phyloP scores from a whole-genome alignment of 2,329 filamentous ascomycete species.

The Seiridium cupressi region DNA sequence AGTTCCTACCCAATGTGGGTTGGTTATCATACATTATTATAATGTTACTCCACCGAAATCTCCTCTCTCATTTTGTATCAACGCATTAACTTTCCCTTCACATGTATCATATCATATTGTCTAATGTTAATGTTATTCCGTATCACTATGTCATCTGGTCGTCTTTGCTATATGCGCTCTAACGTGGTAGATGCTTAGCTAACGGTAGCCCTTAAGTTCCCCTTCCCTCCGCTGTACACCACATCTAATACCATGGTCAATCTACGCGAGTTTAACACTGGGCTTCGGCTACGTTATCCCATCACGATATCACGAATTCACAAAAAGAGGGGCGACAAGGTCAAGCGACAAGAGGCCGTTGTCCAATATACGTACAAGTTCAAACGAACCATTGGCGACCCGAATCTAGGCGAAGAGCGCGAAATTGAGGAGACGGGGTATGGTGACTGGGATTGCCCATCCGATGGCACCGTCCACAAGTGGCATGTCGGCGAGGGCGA shows the following conservation, averaged over 20 bases:
- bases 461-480: slow-evolving; percentile 73
- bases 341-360: slow-evolving; percentile 74
- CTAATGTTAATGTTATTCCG: too few species aligned
- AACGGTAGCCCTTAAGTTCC: neutral
- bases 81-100: too few species aligned
- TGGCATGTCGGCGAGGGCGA: slow-evolving; percentile 75
- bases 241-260: slow-evolving; percentile 22
- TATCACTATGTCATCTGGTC: too few species aligned
- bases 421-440: slow-evolving; percentile 68
- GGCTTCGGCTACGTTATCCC: slow-evolving; percentile 77
- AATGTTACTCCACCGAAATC: too few species aligned
- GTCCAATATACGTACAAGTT: slow-evolving; percentile 87
- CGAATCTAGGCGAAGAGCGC: slow-evolving; percentile 56
- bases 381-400: slow-evolving; percentile 72
- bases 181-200: neutral
- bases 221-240: neutral
- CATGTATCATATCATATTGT: too few species aligned
- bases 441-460: slow-evolving; percentile 78
- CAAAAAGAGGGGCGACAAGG: slow-evolving; percentile 69
- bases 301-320: slow-evolving; percentile 87
- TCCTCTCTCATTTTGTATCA: too few species aligned
- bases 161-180: too few species aligned
- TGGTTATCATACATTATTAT: too few species aligned
- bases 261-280: slow-evolving; percentile 48
- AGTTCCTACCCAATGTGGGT: too few species aligned